A percentile compares a stretch with the other conserved stretches of the same genome.
phyloP scores from a whole-genome alignment of 257 asterid species.

The Cordia subcordata region DNA sequence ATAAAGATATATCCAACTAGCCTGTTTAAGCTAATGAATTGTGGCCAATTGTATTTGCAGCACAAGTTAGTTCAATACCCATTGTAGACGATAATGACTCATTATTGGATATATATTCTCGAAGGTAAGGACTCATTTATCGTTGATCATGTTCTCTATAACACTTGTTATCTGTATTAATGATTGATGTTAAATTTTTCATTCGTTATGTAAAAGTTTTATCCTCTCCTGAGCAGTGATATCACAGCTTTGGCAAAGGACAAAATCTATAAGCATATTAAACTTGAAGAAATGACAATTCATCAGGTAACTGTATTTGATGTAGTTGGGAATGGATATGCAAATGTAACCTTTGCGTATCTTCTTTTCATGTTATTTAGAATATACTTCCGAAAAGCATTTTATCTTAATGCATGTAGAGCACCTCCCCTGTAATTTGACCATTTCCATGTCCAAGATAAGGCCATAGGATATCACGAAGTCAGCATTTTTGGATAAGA shows the following conservation, averaged over 20 bases:
- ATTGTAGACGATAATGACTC: conserved; percentile 91
- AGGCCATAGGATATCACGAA: no score
- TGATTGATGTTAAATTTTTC: no score
- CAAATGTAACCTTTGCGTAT: no score
- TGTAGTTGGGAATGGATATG: no score
- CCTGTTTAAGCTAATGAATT: not conserved
- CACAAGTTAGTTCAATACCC: conserved; percentile 86
- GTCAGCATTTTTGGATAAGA: no score
- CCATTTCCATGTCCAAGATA: no score
- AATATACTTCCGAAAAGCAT: no score
- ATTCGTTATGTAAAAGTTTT: no score
- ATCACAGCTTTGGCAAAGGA: conserved; percentile 92
- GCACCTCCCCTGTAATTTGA: no score
- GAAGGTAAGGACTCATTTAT: conserved; percentile 56
- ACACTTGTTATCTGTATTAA: no score
- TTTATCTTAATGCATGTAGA: no score
- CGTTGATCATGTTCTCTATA: not conserved
- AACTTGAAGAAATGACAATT: conserved; percentile 78
- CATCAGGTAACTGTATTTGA: conserved; percentile 46
- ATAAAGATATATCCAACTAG: not conserved
- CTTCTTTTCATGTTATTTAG: no score
- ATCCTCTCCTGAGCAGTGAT: conserved; percentile 54
- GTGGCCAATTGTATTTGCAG: conserved; percentile 39
- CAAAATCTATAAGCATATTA: conserved; percentile 63
- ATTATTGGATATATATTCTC: conserved; percentile 73